Evolutionary conservation across 208 protist genomes (phyloP), one percentile per base, ranked within the genome.

Genomic region (Phytomonas sp.): DNA sequence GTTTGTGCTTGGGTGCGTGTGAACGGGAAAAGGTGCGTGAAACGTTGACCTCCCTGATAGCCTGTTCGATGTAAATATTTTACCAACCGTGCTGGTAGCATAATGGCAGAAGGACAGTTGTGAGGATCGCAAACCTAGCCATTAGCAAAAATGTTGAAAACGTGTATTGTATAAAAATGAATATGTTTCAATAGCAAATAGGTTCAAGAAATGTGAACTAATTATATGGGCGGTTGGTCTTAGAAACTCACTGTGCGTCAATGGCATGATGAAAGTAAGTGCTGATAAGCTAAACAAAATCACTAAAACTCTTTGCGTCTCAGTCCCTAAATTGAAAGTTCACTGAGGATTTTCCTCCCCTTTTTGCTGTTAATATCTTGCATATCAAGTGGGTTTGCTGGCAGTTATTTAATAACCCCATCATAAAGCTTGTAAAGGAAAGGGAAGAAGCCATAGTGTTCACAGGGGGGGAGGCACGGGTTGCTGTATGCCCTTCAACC

Each of bases 401-500:
- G 20, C 23, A 56, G 17, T 56, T 20, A 56, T 56, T 26, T 56
- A 56, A 5, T 26, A 56, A 56, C 11, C 26, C 46, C 20, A 2
- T 56, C 4, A 26, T 17, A 26, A 56, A 26, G 26, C 46, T 56
- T 6, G 46, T 56, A 56, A 56, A 56, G 26, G 46, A 26, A 56
- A 56, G 20, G 20, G 46, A 26, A 56, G 26, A 26, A 34, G 33
- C 6, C 20, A 56, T 56, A 56, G 46, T 26, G 23, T 56, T 56
- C 23, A 17, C 20, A 56, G 20, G 23, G 46, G 46, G 26, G 29
- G 23, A 28, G n/a, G 32, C 30, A 7, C 23, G 51, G 33, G 43
- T 46, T 43, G 26, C 15, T 29, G 4, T n/a, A 94, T 93, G 90
- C 63, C 81, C 8, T 86, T 91, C 33, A 72, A 88, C 64, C 92